Conservation (phyloP, 2,329 filamentous ascomycete genomes). For the Fusarium sp. region DNA sequence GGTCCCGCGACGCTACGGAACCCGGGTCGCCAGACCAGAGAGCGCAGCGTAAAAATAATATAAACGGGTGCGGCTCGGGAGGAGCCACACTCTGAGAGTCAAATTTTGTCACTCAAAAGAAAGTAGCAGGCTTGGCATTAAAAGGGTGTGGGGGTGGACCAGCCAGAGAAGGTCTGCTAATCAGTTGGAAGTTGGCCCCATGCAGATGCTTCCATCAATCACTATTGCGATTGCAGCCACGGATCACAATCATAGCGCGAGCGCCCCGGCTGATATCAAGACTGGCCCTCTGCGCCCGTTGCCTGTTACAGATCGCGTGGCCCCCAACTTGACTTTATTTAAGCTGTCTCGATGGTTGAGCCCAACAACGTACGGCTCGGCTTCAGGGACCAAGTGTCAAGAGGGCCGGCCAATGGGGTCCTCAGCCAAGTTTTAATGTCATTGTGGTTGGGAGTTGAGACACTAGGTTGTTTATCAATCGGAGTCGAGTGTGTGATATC, state of each 20-base stretch:
- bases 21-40: constrained; percentile 33
- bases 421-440: constrained; percentile 12
- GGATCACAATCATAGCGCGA: constrained; percentile 36
- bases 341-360: not conserved
- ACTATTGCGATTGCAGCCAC: constrained; percentile 39
- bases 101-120: constrained; percentile 26
- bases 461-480: constrained; percentile 37
- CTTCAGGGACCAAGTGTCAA: constrained; percentile 25
- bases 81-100: constrained; percentile 27
- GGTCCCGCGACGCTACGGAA: constrained; percentile 40
- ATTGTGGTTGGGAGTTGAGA: constrained; percentile 2
- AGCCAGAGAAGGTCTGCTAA: constrained; percentile 42
- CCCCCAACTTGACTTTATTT: constrained; percentile 33
- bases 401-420: constrained; percentile 16
- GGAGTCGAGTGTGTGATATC: constrained; percentile 14
- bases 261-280: constrained; percentile 32
- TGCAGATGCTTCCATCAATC: constrained; percentile 41
- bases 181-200: constrained; percentile 38
- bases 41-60: not conserved
- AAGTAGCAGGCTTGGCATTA: constrained; percentile 35
- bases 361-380: not conserved
- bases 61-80: constrained; percentile 32
- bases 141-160: constrained; percentile 42
- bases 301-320: constrained; percentile 32
- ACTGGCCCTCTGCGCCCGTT: constrained; percentile 43